Percentiles rank a stretch among this genome's conserved stretches.
phyloP scores from a whole-genome alignment of 2,329 filamentous ascomycete genomes.

The Ramularia collo-cygni region DNA sequence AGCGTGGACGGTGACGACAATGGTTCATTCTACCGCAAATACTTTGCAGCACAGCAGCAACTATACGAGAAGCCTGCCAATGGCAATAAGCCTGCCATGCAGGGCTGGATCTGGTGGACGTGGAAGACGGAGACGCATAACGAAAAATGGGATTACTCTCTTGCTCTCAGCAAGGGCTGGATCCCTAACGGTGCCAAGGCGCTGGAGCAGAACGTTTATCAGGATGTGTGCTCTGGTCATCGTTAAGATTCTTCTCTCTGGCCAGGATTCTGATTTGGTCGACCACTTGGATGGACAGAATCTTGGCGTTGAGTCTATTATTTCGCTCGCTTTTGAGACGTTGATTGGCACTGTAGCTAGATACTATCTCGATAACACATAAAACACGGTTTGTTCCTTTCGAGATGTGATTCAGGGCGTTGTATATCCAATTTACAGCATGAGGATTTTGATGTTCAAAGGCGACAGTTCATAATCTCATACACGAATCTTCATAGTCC shows the following conservation, averaged over 20 bases:
- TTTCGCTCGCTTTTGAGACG: too few species aligned
- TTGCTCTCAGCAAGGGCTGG: slow-evolving; percentile 5
- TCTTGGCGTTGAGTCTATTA: too few species aligned
- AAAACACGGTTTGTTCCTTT: too few species aligned
- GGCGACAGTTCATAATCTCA: too few species aligned
- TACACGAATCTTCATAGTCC: too few species aligned
- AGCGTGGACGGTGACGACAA: slow-evolving; percentile 6
- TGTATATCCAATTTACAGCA: too few species aligned
- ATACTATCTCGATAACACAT: too few species aligned
- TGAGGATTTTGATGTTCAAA: too few species aligned
- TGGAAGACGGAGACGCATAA: slow-evolving; percentile 11
- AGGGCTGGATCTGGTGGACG: slow-evolving; percentile 9
- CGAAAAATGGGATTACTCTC: slow-evolving; percentile 5
- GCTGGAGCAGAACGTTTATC: slow-evolving; percentile 9
- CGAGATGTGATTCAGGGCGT: too few species aligned
- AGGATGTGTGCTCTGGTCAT: slow-evolving; percentile 9
- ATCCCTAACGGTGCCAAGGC: slow-evolving; percentile 7
- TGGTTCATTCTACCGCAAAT: slow-evolving; percentile 3
- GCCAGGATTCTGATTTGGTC: too few species aligned
- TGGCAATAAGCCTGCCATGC: slow-evolving; percentile 1
- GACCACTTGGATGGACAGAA: too few species aligned
- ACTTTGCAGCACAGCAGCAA: slow-evolving; percentile 9
- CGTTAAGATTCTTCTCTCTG: background rate
- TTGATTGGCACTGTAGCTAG: too few species aligned
- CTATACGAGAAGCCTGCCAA: slow-evolving; percentile 6